These are phyloP conservation scores for Trichothecium sympodiale DNA, from an alignment of 2,329 filamentous ascomycete genomes.

Conservation along the genomic window DNA sequence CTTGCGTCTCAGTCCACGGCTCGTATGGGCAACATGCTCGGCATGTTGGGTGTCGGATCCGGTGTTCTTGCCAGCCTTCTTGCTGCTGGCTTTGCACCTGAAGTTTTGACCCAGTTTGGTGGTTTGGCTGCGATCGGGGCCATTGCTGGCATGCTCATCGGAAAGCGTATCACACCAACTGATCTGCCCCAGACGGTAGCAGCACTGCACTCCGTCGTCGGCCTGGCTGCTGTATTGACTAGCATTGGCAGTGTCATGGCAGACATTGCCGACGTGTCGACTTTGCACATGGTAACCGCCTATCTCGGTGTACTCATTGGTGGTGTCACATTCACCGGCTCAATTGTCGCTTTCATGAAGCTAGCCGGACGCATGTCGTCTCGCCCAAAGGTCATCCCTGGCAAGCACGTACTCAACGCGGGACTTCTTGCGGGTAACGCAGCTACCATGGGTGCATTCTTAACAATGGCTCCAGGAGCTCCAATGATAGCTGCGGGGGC, in stretches of 20 bases:
- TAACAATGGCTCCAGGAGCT: constrained; percentile 70
- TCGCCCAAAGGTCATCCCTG: constrained; percentile 59
- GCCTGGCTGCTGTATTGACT: constrained; percentile 77
- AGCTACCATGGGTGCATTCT: constrained; percentile 74
- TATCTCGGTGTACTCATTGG: constrained; percentile 81
- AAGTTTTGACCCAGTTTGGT: constrained; percentile 72
- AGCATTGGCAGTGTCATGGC: constrained; percentile 80
- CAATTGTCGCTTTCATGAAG: constrained; percentile 82
- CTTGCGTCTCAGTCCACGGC: constrained; percentile 76
- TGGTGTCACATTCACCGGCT: constrained; percentile 85
- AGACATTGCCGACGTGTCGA: constrained; percentile 58
- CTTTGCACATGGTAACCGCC: constrained; percentile 72
- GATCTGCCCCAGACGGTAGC: constrained; percentile 84
- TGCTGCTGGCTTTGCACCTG: constrained; percentile 69
- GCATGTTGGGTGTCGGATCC: constrained; percentile 73
- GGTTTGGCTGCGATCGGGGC: constrained; percentile 62
- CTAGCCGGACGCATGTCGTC: constrained; percentile 76
- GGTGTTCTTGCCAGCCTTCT: constrained; percentile 75
- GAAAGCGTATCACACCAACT: constrained; percentile 77
- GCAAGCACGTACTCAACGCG: constrained; percentile 64
- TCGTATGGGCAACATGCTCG: constrained; percentile 73
- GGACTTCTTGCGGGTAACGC: constrained; percentile 65
- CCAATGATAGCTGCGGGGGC: constrained; percentile 71
- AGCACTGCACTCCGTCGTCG: constrained; percentile 81
- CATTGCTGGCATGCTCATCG: constrained; percentile 60